Base-by-base conservation (phyloP, 2,329 filamentous ascomycete species). In the Coniochaeta prunicola region DNA sequence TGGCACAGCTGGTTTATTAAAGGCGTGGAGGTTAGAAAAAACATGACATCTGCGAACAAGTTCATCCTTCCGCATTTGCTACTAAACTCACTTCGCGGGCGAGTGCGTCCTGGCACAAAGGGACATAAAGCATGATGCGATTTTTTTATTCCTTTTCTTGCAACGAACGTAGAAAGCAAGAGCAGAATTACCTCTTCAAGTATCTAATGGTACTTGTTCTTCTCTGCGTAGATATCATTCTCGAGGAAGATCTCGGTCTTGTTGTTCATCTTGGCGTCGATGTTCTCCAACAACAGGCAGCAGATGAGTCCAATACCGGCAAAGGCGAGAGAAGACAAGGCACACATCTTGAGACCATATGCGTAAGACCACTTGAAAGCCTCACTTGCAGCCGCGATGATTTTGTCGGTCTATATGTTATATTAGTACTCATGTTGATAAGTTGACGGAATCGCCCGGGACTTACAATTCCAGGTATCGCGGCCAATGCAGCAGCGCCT, bases 161-260 rank as follows among this genome's bases (percentile, higher is more conserved):
- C 31, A 6, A 12, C 31, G 31, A 33, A 33, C 31, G 31, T 33
- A 33, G 31, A 33, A 33, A n/a, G 31, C 31, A 33, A 33, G 31
- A 33, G 31, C 31, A 33, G n/a, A n/a, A n/a, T 33, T 33, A 12
- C 31, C 6, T 33, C 6, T 33, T 33, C 31, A 33, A 33, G 6
- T 33, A 33, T 33, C 6, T 58, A 68, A 36, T 69, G 68, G 56
- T 65, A 68, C 58, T 62, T 67, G 63, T 69, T 70, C 63, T 66
- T 68, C 33, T 68, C 67, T 17, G 66, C 66, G 48, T 68, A 62
- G 50, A 66, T 64, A 36, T 70, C 67, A 38, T 69, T 71, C 61
- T 70, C 70, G 21, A 71, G 60, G 60, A 69, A 71, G 34, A 71
- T 64, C 60, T 71, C 70, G 54, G 70, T 72, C 67, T 71, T 70